A percentile compares a stretch with the other conserved stretches of the same genome.
These are phyloP conservation scores for Herpetomonas muscarum DNA, from an alignment of 208 protist genomes.

Conservation along the genomic window DNA sequence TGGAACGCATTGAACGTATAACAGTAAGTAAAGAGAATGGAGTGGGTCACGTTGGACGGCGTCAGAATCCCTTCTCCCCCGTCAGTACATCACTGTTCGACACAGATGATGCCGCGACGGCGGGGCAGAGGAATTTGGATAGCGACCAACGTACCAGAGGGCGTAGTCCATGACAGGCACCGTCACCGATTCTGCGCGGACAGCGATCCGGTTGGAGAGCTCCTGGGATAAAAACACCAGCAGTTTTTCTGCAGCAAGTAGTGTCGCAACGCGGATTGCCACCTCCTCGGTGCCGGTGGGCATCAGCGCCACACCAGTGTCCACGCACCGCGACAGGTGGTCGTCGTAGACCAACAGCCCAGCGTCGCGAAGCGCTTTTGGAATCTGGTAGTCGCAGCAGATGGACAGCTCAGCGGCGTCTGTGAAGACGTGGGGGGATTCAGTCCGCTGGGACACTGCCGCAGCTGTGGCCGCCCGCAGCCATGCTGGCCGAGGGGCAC, in stretches of 20 bases:
- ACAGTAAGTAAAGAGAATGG: background rate
- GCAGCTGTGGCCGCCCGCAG: too few relatives aligned
- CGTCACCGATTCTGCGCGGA: background rate
- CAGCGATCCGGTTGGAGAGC: background rate
- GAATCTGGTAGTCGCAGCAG: conserved; percentile 89
- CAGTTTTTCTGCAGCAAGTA: conserved; percentile 45
- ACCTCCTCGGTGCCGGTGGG: conserved; percentile 46
- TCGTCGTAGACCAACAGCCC: conserved; percentile 60
- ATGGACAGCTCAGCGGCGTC: conserved; percentile 54
- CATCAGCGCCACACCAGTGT: conserved; percentile 43
- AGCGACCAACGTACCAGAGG: conserved; percentile 75
- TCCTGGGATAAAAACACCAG: conserved; percentile 27
- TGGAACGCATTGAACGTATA: background rate
- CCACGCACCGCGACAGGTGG: conserved; percentile 34
- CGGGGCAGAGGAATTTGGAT: conserved; percentile 22
- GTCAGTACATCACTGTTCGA: conserved; percentile 61
- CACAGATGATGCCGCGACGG: conserved; percentile 57
- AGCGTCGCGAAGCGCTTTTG: conserved; percentile 60
- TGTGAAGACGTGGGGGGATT: conserved; percentile 22
- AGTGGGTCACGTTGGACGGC: background rate
- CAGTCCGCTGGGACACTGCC: too few relatives aligned
- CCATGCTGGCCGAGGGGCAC: too few relatives aligned
- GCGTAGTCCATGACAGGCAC: conserved; percentile 58
- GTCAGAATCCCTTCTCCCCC: background rate
- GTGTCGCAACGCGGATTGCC: conserved; percentile 58